Conservation (phyloP, 306 rosid species). For the Prosopis cineraria region DNA sequence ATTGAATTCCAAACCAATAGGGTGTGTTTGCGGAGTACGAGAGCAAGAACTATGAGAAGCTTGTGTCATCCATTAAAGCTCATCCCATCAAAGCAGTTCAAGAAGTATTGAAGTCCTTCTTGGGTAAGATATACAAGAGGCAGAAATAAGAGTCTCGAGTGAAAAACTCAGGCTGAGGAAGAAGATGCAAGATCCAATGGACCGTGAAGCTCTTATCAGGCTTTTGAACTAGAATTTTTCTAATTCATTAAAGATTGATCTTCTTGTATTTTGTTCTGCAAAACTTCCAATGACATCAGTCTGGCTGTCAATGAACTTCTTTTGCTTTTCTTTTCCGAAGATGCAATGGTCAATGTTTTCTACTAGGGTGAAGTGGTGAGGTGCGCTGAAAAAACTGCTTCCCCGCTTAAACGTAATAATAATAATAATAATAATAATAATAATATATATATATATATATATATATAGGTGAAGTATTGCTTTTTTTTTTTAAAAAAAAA, state of each 20-base stretch:
- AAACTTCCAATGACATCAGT: slow-evolving; percentile 16
- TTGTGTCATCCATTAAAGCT: slow-evolving; percentile 66
- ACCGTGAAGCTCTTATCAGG: slow-evolving; percentile 7
- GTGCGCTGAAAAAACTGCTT: not conserved
- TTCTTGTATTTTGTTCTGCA: slow-evolving; percentile 37
- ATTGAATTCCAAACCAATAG: slow-evolving; percentile 38
- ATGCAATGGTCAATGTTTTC: not conserved
- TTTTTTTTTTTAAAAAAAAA: too few species aligned
- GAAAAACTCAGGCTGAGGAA: not conserved
- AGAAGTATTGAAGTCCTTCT: slow-evolving; percentile 83
- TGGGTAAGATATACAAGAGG: slow-evolving; percentile 92
- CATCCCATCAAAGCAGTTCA: slow-evolving; percentile 81
- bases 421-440: too few species aligned
- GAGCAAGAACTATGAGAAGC: slow-evolving; percentile 64
- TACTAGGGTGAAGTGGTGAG: not conserved
- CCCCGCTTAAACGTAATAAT: too few species aligned
- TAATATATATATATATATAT: too few species aligned
- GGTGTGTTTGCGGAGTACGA: slow-evolving; percentile 76
- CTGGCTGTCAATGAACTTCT: slow-evolving; percentile 10
- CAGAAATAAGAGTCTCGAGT: slow-evolving; percentile 57
- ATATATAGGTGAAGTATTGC: too few species aligned
- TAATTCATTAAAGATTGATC: not conserved
- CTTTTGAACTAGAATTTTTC: not conserved
- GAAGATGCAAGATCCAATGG: slow-evolving; percentile 32
- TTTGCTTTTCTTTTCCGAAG: not conserved